Conservation (phyloP, 2,329 filamentous ascomycete species). For the Dactylonectria estremocensis region DNA sequence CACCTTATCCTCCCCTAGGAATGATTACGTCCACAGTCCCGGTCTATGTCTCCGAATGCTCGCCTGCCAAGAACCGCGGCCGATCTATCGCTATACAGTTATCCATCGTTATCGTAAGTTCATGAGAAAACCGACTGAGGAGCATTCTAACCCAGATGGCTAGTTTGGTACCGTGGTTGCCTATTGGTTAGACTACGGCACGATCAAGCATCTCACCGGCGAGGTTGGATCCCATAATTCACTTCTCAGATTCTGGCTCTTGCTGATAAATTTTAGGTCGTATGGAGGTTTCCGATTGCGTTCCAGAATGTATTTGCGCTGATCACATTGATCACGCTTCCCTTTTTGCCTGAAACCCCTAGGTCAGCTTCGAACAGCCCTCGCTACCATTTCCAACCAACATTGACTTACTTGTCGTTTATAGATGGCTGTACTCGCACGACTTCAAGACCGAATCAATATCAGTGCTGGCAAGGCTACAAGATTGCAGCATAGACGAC, state of each 20-base stretch:
- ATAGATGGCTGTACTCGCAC: conserved; percentile 6
- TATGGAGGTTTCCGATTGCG: conserved; percentile 8
- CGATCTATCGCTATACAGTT: conserved; percentile 6
- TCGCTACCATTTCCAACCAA: background rate
- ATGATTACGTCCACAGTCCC: conserved; percentile 8
- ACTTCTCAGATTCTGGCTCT: background rate
- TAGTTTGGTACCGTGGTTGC: conserved; percentile 8
- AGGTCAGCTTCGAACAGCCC: background rate
- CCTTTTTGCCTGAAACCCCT: conserved; percentile 8
- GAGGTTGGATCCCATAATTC: background rate
- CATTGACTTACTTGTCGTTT: background rate
- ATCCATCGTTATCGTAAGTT: conserved; percentile 8
- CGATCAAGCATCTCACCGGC: conserved; percentile 2
- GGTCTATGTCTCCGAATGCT: conserved; percentile 9
- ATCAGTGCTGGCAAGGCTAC: background rate
- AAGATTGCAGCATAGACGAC: conserved; percentile 11
- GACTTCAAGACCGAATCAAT: background rate
- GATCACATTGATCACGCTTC: background rate
- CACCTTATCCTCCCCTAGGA: background rate
- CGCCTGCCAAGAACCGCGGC: background rate
- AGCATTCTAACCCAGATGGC: background rate
- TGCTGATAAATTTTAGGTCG: conserved; percentile 2
- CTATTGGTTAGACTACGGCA: conserved; percentile 8
- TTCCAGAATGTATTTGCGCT: conserved; percentile 7
- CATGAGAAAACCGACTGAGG: no score